A percentile compares a stretch with the other conserved stretches of the same genome.
phyloP scores from a whole-genome alignment of 1,284 basidiomycete species.

The Ustanciosporium gigantosporum region DNA sequence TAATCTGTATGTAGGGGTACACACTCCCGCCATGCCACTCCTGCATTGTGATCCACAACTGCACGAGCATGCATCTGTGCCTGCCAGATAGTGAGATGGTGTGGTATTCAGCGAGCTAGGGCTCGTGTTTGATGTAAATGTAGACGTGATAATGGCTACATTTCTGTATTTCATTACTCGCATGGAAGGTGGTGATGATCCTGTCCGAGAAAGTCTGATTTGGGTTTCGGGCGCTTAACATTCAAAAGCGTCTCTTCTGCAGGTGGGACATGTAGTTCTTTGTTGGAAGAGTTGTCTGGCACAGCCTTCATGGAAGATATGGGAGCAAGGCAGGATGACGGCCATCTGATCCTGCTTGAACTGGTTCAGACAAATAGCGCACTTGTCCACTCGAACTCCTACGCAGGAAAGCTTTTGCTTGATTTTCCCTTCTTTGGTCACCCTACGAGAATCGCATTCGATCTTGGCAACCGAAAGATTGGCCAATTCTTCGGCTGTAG shows the following conservation, averaged over 20 bases:
- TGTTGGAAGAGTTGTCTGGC: conserved; percentile 19
- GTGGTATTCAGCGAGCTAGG: no score
- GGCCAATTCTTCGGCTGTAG: conserved; percentile 56
- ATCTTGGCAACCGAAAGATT: conserved; percentile 68
- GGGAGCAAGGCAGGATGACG: conserved; percentile 72
- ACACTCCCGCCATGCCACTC: neutral
- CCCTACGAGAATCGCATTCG: conserved; percentile 70
- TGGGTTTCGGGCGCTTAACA: no score
- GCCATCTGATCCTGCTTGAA: conserved; percentile 71
- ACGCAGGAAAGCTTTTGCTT: conserved; percentile 76
- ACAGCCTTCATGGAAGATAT: conserved; percentile 62
- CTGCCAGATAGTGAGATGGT: no score
- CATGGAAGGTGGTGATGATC: no score
- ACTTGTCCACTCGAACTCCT: conserved; percentile 75
- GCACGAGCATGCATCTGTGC: no score
- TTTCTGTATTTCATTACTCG: no score
- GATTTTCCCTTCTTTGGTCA: conserved; percentile 72
- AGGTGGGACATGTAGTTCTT: conserved; percentile 36
- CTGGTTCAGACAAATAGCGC: conserved; percentile 76
- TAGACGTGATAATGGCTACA: no score
- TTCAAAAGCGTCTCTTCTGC: conserved; percentile 21
- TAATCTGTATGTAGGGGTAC: no score
- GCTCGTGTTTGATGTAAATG: no score
- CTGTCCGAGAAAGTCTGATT: no score
- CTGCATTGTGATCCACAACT: neutral